Evolutionary conservation across 2,329 filamentous ascomycete genomes (phyloP), one percentile per base, ranked within the genome.

Genomic region (Cladosporium sp.): DNA sequence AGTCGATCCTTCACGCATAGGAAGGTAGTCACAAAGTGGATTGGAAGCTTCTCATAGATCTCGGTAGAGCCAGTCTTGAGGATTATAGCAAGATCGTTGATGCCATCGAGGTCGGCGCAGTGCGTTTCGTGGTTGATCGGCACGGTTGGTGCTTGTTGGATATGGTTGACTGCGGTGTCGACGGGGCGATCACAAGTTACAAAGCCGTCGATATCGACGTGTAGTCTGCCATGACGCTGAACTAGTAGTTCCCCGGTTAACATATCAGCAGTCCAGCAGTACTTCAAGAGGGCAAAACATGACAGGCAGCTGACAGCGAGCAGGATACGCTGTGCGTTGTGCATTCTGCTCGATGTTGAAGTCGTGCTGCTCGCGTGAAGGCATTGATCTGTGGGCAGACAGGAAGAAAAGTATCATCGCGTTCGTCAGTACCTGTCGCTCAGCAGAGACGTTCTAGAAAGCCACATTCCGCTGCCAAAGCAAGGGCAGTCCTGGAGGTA

Each of bases 21-120:
- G 60, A 84, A 83, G 44, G 84, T 81, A 67, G 81, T 85, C n/a
- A 35, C 23, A 67, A 86, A 81, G 69, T 85, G 84, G 3, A 80
- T 73, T 1, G 84, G 83, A 2, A 87, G 78, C 70, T 84, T 85
- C 18, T 81, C 78, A 62, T 78, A 73, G 3, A 82, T 79, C 69
- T 86, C 84, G 14, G 83, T 84, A 14, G 85, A 84, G 62, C 84
- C 85, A 2, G 85, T 87, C 70, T 84, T 84, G 64, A 87, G 74
- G 14, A 86, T 76, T 29, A 87, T 79, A 68, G 86, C 82, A 62
- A 87, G 73, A 69, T 86, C 78, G 1, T 65, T 31, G 12, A 69
- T 33, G 23, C 68, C 65, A 31, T 33, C 11, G 3, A 55, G 49
- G 5, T 46, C 50, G 16, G 33, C 49, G 16, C 60, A 63, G 16